A percentile compares a stretch with the other conserved stretches of the same genome.
These are phyloP conservation scores for Pestalotiopsis sp. DNA, from an alignment of 2,329 filamentous ascomycete species.

Conservation along the genomic window DNA sequence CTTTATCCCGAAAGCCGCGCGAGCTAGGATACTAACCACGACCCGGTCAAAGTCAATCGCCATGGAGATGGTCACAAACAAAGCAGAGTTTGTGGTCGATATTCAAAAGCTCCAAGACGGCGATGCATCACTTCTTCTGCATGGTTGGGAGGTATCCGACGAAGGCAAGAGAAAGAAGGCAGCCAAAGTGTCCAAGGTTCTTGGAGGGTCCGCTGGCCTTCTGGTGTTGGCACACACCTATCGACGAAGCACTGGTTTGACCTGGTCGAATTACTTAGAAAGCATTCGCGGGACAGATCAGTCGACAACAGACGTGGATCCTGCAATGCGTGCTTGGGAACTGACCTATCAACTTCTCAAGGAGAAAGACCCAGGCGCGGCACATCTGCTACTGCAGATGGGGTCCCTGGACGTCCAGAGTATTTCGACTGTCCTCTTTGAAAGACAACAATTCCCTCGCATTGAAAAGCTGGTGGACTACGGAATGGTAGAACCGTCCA, in stretches of 20 bases:
- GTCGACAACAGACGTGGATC: not conserved
- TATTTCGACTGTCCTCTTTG: not conserved
- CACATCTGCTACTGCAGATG: not conserved
- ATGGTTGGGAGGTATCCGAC: not conserved
- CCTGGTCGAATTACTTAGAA: not conserved
- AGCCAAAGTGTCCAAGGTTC: not conserved
- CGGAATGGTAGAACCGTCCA: slow-evolving; percentile 5
- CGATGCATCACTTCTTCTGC: not conserved
- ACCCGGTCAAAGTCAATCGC: not conserved
- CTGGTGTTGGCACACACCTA: not conserved
- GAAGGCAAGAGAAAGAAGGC: not conserved
- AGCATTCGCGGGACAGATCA: not conserved
- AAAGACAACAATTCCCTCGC: not conserved
- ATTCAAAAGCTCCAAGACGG: not conserved
- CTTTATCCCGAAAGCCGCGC: not conserved
- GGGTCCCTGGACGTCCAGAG: not conserved
- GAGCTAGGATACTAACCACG: not conserved
- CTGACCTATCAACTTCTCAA: not conserved
- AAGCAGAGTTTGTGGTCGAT: not conserved
- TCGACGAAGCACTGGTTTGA: not conserved
- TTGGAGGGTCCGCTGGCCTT: not conserved
- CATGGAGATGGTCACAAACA: not conserved
- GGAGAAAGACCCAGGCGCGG: not conserved
- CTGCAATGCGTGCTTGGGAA: not conserved
- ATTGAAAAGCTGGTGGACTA: not conserved